Evolutionary conservation across 768 basidiomycete genomes (phyloP).

Genomic region (Pleurotus salmoneostramineus): DNA sequence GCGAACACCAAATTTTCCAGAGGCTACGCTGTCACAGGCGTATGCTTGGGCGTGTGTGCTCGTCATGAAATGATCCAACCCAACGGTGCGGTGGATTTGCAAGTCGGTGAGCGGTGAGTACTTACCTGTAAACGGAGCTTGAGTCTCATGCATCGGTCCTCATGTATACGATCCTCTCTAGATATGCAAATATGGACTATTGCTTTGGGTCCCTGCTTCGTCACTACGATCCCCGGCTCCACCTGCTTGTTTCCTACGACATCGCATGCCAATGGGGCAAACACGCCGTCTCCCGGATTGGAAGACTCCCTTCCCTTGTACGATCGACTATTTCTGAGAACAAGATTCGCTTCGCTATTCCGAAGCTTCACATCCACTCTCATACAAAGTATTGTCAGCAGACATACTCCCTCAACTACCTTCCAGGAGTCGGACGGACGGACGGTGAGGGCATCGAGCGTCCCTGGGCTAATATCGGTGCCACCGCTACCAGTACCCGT

Average conservation of each 20-base stretch:
- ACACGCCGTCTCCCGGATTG: conserved; percentile 3
- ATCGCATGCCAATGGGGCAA: conserved; percentile 22
- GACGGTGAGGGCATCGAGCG: conserved; percentile 31
- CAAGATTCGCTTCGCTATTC: conserved; percentile 19
- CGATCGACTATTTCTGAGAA: neutral
- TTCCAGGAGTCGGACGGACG: conserved; percentile 19
- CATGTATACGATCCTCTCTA: neutral
- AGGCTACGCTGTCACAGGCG: conserved; percentile 1
- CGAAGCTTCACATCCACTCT: conserved; percentile 33
- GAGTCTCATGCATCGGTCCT: too few relatives aligned
- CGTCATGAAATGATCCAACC: conserved; percentile 6
- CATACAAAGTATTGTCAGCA: conserved; percentile 25
- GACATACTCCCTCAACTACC: conserved; percentile 25
- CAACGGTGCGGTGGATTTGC: conserved; percentile 3
- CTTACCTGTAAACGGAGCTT: too few relatives aligned
- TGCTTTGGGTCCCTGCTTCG: conserved; percentile 2
- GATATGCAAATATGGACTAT: conserved; percentile 12
- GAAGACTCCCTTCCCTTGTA: conserved; percentile 6
- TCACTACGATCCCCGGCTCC: neutral
- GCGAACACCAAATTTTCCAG: neutral
- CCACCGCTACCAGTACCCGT: conserved; percentile 22
- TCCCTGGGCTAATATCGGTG: conserved; percentile 30
- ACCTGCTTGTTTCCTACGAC: conserved; percentile 2
- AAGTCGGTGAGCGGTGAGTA: conserved; percentile 9
- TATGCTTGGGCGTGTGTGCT: conserved; percentile 8